These are phyloP conservation scores for Ustilaginoidea virens DNA, from an alignment of 2,329 filamentous ascomycete genomes.

Conservation along the genomic window DNA sequence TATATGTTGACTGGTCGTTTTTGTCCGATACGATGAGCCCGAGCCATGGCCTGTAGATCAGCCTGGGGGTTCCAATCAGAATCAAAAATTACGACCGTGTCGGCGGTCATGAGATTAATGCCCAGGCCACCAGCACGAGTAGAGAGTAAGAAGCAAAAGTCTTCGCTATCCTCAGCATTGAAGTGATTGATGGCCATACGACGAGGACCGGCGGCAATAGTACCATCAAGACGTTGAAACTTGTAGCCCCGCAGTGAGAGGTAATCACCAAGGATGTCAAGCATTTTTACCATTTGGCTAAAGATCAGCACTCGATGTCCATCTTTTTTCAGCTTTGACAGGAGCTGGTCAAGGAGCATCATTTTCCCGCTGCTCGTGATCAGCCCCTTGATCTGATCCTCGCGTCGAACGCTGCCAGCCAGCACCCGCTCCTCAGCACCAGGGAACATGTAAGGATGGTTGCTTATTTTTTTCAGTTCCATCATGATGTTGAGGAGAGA, in stretches of 20 bases:
- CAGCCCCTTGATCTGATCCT: slow-evolving; percentile 81
- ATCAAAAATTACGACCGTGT: slow-evolving; percentile 95
- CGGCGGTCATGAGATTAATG: slow-evolving; percentile 97
- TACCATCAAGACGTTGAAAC: slow-evolving; percentile 89
- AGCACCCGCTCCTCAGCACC: slow-evolving; percentile 84
- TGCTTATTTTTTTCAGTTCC: slow-evolving; percentile 98
- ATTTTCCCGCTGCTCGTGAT: slow-evolving; percentile 98
- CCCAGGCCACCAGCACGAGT: slow-evolving; percentile 94
- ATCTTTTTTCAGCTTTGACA: slow-evolving; percentile 84
- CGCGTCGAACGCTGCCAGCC: slow-evolving; percentile 62
- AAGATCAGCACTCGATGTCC: slow-evolving; percentile 95
- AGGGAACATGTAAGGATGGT: slow-evolving; percentile 95
- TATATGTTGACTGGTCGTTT: slow-evolving; percentile 95
- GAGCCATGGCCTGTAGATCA: slow-evolving; percentile 94
- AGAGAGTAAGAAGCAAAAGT: slow-evolving; percentile 92
- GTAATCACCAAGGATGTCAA: slow-evolving; percentile 91
- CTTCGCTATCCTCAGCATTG: slow-evolving; percentile 88
- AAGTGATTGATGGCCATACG: slow-evolving; percentile 96
- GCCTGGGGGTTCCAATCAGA: slow-evolving; percentile 99
- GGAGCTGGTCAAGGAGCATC: slow-evolving; percentile 94
- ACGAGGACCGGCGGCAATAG: slow-evolving; percentile 74
- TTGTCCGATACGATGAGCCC: slow-evolving; percentile 94
- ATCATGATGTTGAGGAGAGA: slow-evolving; percentile 98
- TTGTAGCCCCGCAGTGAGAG: slow-evolving; percentile 85
- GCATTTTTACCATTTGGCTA: slow-evolving; percentile 98